Evolutionary conservation across 2,329 filamentous ascomycete species (phyloP).

Genomic region (Cordyceps farinosa): DNA sequence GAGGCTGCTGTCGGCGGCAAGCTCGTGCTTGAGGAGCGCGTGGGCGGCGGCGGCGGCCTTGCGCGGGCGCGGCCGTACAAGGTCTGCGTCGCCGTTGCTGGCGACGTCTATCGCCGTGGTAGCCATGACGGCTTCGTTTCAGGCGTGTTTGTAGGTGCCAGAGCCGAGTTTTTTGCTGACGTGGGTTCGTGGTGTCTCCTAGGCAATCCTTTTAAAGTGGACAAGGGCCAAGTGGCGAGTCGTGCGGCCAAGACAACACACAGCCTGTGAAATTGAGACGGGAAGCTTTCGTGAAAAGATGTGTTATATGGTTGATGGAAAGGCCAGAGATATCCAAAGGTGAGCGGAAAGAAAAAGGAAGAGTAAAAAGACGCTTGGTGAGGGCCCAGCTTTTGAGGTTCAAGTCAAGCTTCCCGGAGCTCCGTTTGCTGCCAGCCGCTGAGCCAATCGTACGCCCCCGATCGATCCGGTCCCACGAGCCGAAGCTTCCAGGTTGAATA

Average conservation of each 20-base stretch:
- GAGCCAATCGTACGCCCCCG: neutral
- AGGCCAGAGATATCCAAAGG: neutral
- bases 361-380: neutral
- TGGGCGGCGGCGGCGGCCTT: conserved; percentile 33
- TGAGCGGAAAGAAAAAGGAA: neutral
- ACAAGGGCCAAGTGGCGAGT: neutral
- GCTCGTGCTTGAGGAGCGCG: conserved; percentile 35
- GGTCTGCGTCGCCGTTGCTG: conserved; percentile 36
- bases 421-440: neutral
- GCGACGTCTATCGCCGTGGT: conserved; percentile 27
- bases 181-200: neutral
- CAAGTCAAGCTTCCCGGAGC: conserved; percentile 2
- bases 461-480: conserved; percentile 3
- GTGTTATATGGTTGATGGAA: too few species aligned
- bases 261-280: neutral
- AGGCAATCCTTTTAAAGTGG: conserved; percentile 5
- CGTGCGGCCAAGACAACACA: neutral
- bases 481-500: neutral
- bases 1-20: conserved; percentile 33
- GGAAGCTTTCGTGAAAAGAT: neutral
- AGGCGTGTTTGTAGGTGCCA: neutral
- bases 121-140: conserved; percentile 24
- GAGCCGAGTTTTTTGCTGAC: neutral
- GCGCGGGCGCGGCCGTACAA: conserved; percentile 46
- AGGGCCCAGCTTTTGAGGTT: neutral